Evolutionary conservation across 805 yeast species (phyloP), one percentile per base, ranked within the genome.

Genomic region (Metschnikowia henanensis): DNA sequence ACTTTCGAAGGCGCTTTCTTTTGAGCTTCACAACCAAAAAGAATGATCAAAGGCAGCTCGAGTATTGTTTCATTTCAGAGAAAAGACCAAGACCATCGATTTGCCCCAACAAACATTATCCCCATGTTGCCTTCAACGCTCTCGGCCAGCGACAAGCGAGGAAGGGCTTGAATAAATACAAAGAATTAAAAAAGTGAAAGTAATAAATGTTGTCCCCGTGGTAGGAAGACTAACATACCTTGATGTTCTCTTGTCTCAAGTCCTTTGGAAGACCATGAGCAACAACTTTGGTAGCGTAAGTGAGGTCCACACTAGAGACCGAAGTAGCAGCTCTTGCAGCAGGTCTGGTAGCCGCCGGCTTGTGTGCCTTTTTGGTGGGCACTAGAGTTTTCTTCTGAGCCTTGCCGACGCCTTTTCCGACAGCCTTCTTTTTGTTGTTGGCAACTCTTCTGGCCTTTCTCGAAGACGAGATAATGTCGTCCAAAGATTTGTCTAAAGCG

Each of bases 401-500:
- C 29, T 53, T 48, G 32, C 69, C 68, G 31, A 62, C 58, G 43
- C 64, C 65, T 55, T 67, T 58, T 41, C 74, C 72, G 33, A 65
- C 70, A 46, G 67, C 66, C 46, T 59, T 61, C 42, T 51, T 58
- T 40, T 60, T 55, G 53, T 58, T 54, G 49, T 57, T 49, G 40
- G 47, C 56, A 41, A 49, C 49, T 47, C 48, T 65, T 59, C 52
- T 61, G 52, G 72, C 69, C 60, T 70, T 73, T 60, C 67, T 71
- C 56, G 73, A 65, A 51, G 87, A 70, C 47, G 95, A 80, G 62
- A 92, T 87, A 66, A 92, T 92, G 59, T 90, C 97, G 74, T 92
- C 99, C 62, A 92, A 81, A 38, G 97, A 88, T 73, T 87, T 86
- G 72, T 92, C 97, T 72, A 92, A 79, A 59, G 86, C 77, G 52